Evolutionary conservation across 164 flowering plant genomes (phyloP).

Genomic region (Vitis amurensis): DNA sequence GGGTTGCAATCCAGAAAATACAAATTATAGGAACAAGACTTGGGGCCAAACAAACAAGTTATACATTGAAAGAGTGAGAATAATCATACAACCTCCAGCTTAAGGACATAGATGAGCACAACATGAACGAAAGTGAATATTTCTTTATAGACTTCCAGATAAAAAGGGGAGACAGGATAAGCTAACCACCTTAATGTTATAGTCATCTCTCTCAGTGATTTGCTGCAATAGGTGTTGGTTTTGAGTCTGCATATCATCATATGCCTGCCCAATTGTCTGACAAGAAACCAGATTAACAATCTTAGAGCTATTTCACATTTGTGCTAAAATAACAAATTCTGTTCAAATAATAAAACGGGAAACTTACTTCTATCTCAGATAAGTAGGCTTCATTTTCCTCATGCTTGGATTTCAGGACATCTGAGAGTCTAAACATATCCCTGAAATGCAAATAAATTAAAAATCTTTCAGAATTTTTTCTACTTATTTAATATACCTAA

Average conservation of each 20-base stretch:
- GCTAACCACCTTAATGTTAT: slow-evolving; percentile 80
- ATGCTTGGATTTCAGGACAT: slow-evolving; percentile 72
- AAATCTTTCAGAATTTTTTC: neutral
- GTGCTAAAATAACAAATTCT: neutral
- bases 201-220: slow-evolving; percentile 96
- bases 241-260: slow-evolving; percentile 94
- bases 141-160: too few relatives aligned
- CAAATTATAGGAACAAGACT: too few relatives aligned
- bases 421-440: slow-evolving; percentile 55
- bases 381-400: slow-evolving; percentile 90
- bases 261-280: slow-evolving; percentile 96
- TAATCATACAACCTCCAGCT: too few relatives aligned
- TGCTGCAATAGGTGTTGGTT: slow-evolving; percentile 95
- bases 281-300: slow-evolving; percentile 14
- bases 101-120: too few relatives aligned
- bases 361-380: slow-evolving; percentile 87
- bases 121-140: too few relatives aligned
- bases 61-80: too few relatives aligned
- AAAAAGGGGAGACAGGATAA: neutral
- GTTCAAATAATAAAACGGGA: slow-evolving; percentile 1
- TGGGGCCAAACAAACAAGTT: too few relatives aligned
- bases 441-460: slow-evolving; percentile 33
- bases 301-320: neutral
- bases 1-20: too few relatives aligned
- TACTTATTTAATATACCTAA: too few relatives aligned